Evolutionary conservation across 805 yeast genomes (phyloP).

Genomic region (Helenozyma baotianmanensis): DNA sequence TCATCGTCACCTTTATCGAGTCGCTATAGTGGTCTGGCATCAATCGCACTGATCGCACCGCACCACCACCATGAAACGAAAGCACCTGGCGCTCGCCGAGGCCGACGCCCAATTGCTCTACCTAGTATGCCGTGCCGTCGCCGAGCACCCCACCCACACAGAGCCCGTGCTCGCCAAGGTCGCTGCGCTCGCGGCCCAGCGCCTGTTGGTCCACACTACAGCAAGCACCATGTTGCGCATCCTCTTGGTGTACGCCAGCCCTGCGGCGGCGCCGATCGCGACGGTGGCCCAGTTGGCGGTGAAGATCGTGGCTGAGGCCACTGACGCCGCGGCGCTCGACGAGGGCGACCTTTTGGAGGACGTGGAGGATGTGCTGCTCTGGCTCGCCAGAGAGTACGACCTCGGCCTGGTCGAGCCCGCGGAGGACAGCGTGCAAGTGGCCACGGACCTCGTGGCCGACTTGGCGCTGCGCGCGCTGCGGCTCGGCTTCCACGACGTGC

Average conservation of each 20-base stretch:
- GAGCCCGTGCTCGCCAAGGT: constrained; percentile 3
- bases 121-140: constrained; percentile 4
- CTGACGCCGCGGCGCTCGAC: neutral
- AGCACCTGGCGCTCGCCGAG: constrained; percentile 2
- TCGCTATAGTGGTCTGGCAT: too few relatives aligned
- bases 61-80: neutral
- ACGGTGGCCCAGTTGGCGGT: constrained; percentile 4
- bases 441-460: constrained; percentile 3
- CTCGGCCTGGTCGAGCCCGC: neutral
- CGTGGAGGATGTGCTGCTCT: constrained; percentile 4
- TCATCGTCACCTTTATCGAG: too few relatives aligned
- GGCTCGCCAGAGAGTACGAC: constrained; percentile 5
- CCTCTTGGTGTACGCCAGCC: constrained; percentile 9
- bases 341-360: constrained; percentile 9
- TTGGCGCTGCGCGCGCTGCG: too few relatives aligned
- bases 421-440: constrained; percentile 7
- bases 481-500: neutral
- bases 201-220: constrained; percentile 4
- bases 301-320: neutral
- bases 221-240: constrained; percentile 7
- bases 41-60: too few relatives aligned
- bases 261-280: constrained; percentile 4
- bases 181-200: constrained; percentile 2
- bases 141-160: constrained; percentile 4
- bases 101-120: constrained; percentile 12